phyloP scores from a whole-genome alignment of 106 monocot genomes.

The Platanthera zijinensis region DNA sequence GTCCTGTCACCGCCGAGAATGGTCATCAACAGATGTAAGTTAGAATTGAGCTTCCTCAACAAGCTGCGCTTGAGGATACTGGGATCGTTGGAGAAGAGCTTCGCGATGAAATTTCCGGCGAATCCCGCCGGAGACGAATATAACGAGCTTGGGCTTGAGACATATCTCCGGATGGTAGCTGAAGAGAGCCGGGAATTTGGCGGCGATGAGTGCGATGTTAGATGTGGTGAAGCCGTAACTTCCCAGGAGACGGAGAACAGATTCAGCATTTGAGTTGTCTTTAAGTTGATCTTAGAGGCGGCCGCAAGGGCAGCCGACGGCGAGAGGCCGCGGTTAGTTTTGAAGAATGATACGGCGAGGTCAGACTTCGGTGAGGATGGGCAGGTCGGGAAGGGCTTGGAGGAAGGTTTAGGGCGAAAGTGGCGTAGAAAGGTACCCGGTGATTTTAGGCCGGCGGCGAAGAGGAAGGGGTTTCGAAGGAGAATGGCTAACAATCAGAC shows the following conservation, averaged over 20 bases:
- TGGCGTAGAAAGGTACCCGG: too few relatives aligned
- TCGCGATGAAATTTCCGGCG: constrained; percentile 7
- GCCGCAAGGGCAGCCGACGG: background rate
- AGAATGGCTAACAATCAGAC: too few relatives aligned
- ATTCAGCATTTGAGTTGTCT: constrained; percentile 3
- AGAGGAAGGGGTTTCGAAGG: too few relatives aligned
- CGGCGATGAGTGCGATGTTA: constrained; percentile 20
- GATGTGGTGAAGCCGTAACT: constrained; percentile 15
- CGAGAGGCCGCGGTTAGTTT: constrained; percentile 3
- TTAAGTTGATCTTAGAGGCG: background rate
- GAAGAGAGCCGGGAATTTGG: constrained; percentile 16
- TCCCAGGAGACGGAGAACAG: constrained; percentile 18
- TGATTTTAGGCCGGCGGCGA: too few relatives aligned
- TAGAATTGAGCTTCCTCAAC: background rate
- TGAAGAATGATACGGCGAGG: too few relatives aligned
- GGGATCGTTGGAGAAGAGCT: constrained; percentile 18
- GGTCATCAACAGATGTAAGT: constrained; percentile 18
- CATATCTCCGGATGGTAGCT: too few relatives aligned
- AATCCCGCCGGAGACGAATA: constrained; percentile 25
- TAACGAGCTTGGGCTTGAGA: constrained; percentile 29
- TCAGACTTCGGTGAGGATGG: too few relatives aligned
- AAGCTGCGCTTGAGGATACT: constrained; percentile 2
- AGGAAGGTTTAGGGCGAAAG: too few relatives aligned
- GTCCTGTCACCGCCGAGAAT: too few relatives aligned
- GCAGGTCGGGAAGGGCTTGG: too few relatives aligned